A percentile compares a stretch with the other conserved stretches of the same genome.
Evolutionary conservation across 371 early-diverging fungal species (phyloP).

Genomic region (Zopfochytrium polystomum): DNA sequence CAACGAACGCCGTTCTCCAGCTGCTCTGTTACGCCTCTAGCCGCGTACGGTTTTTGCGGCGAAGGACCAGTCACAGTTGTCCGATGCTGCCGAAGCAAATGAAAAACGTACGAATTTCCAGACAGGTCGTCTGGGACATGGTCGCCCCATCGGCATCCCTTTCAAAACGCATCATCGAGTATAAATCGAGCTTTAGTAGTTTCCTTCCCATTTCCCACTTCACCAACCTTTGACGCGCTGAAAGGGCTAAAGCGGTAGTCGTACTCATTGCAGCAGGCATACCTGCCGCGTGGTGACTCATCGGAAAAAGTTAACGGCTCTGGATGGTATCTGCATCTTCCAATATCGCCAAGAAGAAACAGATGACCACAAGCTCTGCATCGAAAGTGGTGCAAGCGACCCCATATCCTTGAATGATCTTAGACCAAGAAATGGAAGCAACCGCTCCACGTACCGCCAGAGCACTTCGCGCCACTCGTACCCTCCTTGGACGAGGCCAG

Average conservation of each 20-base stretch:
- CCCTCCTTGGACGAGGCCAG: constrained; percentile 11
- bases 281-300: constrained; percentile 14
- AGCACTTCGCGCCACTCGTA: constrained; percentile 34
- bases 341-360: constrained; percentile 27
- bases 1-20: constrained; percentile 6
- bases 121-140: constrained; percentile 6
- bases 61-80: neutral
- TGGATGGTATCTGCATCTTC: constrained; percentile 15
- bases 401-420: constrained; percentile 38
- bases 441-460: constrained; percentile 33
- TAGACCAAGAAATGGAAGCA: neutral
- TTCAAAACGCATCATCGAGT: neutral
- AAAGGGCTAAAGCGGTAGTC: constrained; percentile 29
- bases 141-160: constrained; percentile 10
- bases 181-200: neutral
- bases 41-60: neutral
- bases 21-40: neutral
- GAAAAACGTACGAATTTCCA: neutral
- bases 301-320: constrained; percentile 9
- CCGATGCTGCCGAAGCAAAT: neutral
- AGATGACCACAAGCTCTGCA: constrained; percentile 20
- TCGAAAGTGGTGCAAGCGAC: constrained; percentile 24
- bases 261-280: constrained; percentile 27
- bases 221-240: constrained; percentile 17
- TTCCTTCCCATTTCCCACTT: too few relatives aligned